Conservation (phyloP, 2,329 filamentous ascomycete genomes). For the Paracamarosporium sp. region DNA sequence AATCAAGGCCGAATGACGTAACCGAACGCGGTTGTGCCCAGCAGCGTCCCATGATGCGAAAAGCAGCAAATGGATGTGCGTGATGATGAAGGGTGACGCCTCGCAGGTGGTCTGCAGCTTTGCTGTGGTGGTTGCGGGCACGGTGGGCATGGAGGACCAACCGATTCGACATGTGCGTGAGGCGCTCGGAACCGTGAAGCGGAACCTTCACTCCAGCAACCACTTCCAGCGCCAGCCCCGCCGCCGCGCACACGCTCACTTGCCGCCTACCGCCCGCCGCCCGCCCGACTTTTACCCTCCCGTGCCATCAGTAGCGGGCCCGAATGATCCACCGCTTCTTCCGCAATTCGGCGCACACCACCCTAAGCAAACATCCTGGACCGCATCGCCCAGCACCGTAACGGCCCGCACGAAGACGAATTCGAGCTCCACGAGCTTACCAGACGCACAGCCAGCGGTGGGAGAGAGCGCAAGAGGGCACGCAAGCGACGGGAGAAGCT, state of each 20-base stretch:
- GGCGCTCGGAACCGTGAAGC: neutral
- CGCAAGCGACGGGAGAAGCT: slow-evolving; percentile 68
- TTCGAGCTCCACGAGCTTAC: slow-evolving; percentile 42
- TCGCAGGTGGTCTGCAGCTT: neutral
- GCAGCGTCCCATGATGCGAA: neutral
- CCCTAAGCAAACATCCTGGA: slow-evolving; percentile 32
- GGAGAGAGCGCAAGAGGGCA: slow-evolving; percentile 32
- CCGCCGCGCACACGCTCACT: neutral
- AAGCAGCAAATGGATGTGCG: neutral
- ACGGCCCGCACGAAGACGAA: slow-evolving; percentile 24
- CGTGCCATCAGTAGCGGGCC: slow-evolving; percentile 1
- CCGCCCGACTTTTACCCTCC: neutral
- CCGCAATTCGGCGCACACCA: slow-evolving; percentile 3
- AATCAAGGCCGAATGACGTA: neutral
- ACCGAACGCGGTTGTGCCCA: neutral
- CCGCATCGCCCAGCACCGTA: slow-evolving; percentile 24
- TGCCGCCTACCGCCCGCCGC: neutral
- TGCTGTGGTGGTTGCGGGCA: neutral
- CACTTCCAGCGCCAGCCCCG: neutral
- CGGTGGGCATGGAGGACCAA: slow-evolving; percentile 3
- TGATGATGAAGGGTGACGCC: neutral
- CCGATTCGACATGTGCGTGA: slow-evolving; percentile 9
- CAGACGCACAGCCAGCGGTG: slow-evolving; percentile 2
- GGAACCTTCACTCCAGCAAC: neutral
- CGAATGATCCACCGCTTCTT: neutral